These are phyloP conservation scores for Beta corolliflora DNA, from an alignment of 179 eudicot species.

Conservation along the genomic window DNA sequence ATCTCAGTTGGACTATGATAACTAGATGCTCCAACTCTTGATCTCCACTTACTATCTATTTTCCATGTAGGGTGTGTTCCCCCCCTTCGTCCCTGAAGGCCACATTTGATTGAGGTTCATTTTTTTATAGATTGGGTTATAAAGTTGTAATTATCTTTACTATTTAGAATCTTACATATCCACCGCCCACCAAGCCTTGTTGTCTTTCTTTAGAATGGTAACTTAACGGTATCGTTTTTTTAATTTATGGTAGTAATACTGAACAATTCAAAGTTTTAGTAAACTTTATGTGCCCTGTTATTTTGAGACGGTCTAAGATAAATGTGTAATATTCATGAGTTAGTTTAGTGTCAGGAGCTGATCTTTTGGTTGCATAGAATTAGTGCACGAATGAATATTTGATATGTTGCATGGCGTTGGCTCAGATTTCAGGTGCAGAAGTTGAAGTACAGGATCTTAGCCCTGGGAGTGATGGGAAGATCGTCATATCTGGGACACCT, in stretches of 20 bases:
- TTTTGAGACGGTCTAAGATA: too few relatives aligned
- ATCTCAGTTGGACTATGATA: background rate
- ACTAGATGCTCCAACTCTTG: background rate
- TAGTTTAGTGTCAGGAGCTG: background rate
- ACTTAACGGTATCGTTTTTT: too few relatives aligned
- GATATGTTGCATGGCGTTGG: constrained; percentile 4
- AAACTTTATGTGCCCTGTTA: too few relatives aligned
- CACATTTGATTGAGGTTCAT: background rate
- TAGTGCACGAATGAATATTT: background rate
- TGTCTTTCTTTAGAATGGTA: too few relatives aligned
- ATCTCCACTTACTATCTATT: background rate
- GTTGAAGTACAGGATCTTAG: constrained; percentile 37
- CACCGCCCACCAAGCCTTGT: too few relatives aligned
- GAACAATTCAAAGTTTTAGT: too few relatives aligned
- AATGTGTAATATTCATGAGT: background rate
- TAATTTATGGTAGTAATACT: too few relatives aligned
- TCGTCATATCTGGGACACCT: constrained; percentile 50
- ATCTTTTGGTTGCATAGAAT: background rate
- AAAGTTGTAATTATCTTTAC: too few relatives aligned
- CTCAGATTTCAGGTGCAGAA: constrained; percentile 55
- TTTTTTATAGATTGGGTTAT: background rate
- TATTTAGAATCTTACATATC: too few relatives aligned
- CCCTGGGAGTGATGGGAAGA: constrained; percentile 47
- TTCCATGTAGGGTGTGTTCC: too few relatives aligned
- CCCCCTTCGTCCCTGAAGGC: background rate